Base-by-base conservation (phyloP, 2,329 filamentous ascomycete species). In the Furcasterigmium furcatum region DNA sequence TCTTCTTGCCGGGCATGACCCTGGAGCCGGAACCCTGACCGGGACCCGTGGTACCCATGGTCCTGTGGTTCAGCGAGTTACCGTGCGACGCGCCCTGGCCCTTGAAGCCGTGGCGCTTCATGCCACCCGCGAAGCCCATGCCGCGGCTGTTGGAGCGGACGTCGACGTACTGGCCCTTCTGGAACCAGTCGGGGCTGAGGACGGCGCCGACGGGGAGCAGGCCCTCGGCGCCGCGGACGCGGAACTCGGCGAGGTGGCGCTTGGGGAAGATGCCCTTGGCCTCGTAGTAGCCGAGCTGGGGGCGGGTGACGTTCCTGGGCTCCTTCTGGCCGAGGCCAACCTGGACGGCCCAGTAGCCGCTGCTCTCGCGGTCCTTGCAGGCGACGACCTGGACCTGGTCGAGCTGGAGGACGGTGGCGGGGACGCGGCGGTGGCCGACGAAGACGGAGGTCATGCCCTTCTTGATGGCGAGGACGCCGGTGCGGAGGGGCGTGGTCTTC, bases 291-390 rank as follows among this genome's bases (percentile, higher is more conserved):
- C 94, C 94, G 48, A 96, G 73, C 73, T 88, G 72, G 3, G 94
- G 87, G 58, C 87, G 81, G n/a, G 85, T 85, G 35, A 94, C 81
- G 63, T 95, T 96, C 50, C 74, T 76, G 20, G 87, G 71, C 49
- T 85, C 80, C 63, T 85, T 87, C 63, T 80, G 79, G 4, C 94
- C 94, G 40, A 80, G 73, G 18, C 94, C 94, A 38, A 99, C 72
- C 70, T 96, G 91, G 13, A 97, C 91, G 14, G 92, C 94, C 76
- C 82, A 96, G 72, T 99, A 99, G 18, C 94, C 94, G 65, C 97
- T 84, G 60, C 77, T 74, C 52, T 84, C 74, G 27, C 83, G 73
- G 52, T 89, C 94, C 77, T 96, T 96, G 70, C 88, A 85, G 48
- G 86, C 84, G 32, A 96, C 74, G 9, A 96, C 91, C 70, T 97